Evolutionary conservation across 768 basidiomycete species (phyloP), one percentile per base, ranked within the genome.

Genomic region (Mycena belliarum): DNA sequence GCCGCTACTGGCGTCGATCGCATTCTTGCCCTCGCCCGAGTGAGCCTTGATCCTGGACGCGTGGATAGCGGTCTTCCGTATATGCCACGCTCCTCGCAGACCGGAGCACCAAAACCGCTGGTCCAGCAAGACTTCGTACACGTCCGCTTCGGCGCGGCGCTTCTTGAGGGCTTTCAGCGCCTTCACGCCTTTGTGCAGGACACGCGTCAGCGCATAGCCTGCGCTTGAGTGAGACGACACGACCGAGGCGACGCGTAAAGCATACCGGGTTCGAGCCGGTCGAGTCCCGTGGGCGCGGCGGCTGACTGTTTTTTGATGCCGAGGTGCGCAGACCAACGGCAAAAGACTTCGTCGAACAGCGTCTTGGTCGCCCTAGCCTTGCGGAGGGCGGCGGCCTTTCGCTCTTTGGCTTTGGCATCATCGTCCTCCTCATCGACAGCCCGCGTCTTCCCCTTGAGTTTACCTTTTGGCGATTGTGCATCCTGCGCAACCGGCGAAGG

Each of bases 211-310:
- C 24, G 23, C 47, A 24, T 35, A 59, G 21, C 57, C 57, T 59
- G n/a, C 4, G n/a, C 26, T 1, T 14, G 23, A 42, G 33, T 25
- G 37, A 32, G 40, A 11, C 35, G 8, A 16, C 0, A 15, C 20
- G 38, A 4, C 8, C 0, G 25, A 35, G 20, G 23, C 16, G 18
- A 41, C 15, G 9, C 1, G n/a, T 0, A 1, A 18, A 7, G 3
- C 57, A n/a, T 54, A 59, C 57, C 57, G 6, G 57, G 41, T 25
- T 59, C 47, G 24, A 59, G 21, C 40, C 47, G 52, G 23, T 59
- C 57, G 2, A 48, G 23, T 2, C 25, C 47, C 8, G 33, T 33
- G 20, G 11, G 15, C 1, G 11, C 12, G 3, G 42, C 45, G 25
- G 26, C 26, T 21, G 6, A 32, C 4, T 4, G 14, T 29, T 40